These are phyloP conservation scores for Zangia roseola DNA, from an alignment of 768 basidiomycete genomes.

Conservation along the genomic window DNA sequence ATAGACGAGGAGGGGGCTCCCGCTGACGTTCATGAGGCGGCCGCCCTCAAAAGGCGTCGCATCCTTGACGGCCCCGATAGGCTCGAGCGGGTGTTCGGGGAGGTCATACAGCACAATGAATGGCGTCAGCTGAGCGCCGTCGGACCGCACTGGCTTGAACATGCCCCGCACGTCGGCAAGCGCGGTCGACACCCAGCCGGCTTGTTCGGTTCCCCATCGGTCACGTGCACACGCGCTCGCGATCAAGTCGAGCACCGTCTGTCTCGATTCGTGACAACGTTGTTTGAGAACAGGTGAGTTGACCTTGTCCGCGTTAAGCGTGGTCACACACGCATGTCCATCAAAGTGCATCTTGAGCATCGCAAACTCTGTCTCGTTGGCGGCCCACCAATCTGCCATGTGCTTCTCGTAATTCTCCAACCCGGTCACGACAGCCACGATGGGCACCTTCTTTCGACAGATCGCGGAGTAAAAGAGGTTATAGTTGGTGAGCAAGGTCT, in stretches of 20 bases:
- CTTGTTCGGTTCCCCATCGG: slow-evolving; percentile 23
- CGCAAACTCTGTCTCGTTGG: slow-evolving; percentile 30
- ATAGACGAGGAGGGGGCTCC: slow-evolving; percentile 17
- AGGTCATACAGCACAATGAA: slow-evolving; percentile 25
- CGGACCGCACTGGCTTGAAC: slow-evolving; percentile 10
- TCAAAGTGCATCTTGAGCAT: slow-evolving; percentile 32
- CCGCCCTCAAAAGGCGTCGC: slow-evolving; percentile 19
- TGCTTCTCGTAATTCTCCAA: slow-evolving; percentile 35
- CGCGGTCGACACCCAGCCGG: slow-evolving; percentile 19
- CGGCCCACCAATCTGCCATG: slow-evolving; percentile 34
- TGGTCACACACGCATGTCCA: slow-evolving; percentile 41
- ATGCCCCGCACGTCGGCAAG: slow-evolving; percentile 26
- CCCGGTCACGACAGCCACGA: slow-evolving; percentile 38
- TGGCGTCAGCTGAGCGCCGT: slow-evolving; percentile 12
- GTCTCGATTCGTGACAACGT: slow-evolving; percentile 28
- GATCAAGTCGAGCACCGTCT: slow-evolving; percentile 21
- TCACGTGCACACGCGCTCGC: slow-evolving; percentile 16
- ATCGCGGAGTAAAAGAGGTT: slow-evolving; percentile 37
- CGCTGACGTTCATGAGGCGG: slow-evolving; percentile 19
- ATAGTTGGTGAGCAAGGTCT: slow-evolving; percentile 33
- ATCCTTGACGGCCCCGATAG: slow-evolving; percentile 11
- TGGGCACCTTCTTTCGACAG: slow-evolving; percentile 36
- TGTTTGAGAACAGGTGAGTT: slow-evolving; percentile 29
- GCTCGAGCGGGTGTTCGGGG: slow-evolving; percentile 4
- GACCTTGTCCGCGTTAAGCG: slow-evolving; percentile 30